phyloP scores from a whole-genome alignment of 1,284 basidiomycete species.

The Fomitopsis schrenkii region DNA sequence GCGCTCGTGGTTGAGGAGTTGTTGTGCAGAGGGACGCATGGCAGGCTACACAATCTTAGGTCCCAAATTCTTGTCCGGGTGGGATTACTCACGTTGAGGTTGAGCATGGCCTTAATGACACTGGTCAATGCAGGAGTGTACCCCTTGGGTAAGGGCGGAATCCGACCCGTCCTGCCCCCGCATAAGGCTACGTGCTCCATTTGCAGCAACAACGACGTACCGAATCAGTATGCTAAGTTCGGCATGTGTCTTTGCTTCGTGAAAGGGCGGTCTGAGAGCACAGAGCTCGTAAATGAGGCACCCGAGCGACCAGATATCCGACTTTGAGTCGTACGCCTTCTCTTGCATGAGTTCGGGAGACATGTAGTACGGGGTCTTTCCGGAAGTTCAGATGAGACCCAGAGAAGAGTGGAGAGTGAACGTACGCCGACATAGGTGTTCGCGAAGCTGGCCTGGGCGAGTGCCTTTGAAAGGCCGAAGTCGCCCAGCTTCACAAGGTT shows the following conservation, averaged over 20 bases:
- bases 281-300: slow-evolving; percentile 96
- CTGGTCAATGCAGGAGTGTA: slow-evolving; percentile 71
- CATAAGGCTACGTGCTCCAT: neutral
- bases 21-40: slow-evolving; percentile 76
- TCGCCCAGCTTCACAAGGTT: slow-evolving; percentile 91
- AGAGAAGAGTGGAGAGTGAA: slow-evolving; percentile 8
- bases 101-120: slow-evolving; percentile 86
- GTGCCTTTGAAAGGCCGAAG: slow-evolving; percentile 93
- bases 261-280: slow-evolving; percentile 86
- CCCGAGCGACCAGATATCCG: slow-evolving; percentile 97
- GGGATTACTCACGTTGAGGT: slow-evolving; percentile 62
- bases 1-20: slow-evolving; percentile 75
- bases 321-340: slow-evolving; percentile 94
- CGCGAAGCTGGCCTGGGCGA: slow-evolving; percentile 84
- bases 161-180: slow-evolving; percentile 66
- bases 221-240: slow-evolving; percentile 82
- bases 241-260: slow-evolving; percentile 84
- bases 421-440: slow-evolving; percentile 94
- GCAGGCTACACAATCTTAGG: slow-evolving; percentile 51
- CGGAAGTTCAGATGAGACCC: neutral
- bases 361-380: slow-evolving; percentile 97
- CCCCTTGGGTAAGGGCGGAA: slow-evolving; percentile 79
- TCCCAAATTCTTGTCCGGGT: neutral
- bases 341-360: slow-evolving; percentile 96
- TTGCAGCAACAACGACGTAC: slow-evolving; percentile 30